A percentile compares a stretch with the other conserved stretches of the same genome.
Conservation (phyloP, 352 stramenopile genomes). For the Globisporangium sylvaticum region DNA sequence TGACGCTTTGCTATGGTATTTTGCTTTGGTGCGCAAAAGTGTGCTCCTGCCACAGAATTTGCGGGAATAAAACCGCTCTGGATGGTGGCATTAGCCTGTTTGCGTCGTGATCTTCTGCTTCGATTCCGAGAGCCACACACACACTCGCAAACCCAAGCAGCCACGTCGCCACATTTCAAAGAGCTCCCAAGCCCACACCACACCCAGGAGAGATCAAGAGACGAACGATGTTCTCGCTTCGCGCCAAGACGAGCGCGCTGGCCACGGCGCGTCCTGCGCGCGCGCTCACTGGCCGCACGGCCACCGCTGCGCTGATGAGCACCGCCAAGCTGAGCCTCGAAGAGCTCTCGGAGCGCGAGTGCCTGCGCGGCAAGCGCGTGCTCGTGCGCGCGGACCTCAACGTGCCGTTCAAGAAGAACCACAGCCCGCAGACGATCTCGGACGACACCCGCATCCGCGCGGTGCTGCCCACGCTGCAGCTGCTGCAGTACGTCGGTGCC, state of each 20-base stretch:
- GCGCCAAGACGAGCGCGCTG: not conserved
- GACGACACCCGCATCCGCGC: slow-evolving; percentile 96
- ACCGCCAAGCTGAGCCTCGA: slow-evolving; percentile 70
- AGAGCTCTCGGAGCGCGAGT: slow-evolving; percentile 51
- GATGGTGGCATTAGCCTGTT: slow-evolving; percentile 8
- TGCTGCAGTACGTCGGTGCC: slow-evolving; percentile 92
- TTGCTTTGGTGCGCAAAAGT: not conserved
- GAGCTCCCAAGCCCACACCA: not conserved
- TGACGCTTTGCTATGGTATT: not conserved
- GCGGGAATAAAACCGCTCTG: not conserved
- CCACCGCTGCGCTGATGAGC: slow-evolving; percentile 31
- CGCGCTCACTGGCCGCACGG: slow-evolving; percentile 11
- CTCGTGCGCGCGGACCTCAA: slow-evolving; percentile 99
- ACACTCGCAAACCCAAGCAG: not conserved
- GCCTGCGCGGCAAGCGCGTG: slow-evolving; percentile 94
- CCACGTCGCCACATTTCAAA: not conserved
- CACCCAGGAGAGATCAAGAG: not conserved
- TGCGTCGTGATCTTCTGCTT: slow-evolving; percentile 6
- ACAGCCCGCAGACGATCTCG: slow-evolving; percentile 92
- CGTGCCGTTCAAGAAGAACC: slow-evolving; percentile 94
- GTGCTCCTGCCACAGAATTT: not conserved
- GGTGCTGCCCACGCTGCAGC: slow-evolving; percentile 90
- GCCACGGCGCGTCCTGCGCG: not conserved
- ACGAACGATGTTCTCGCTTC: slow-evolving; percentile 11
- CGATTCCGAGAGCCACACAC: slow-evolving; percentile 11